phyloP scores from a whole-genome alignment of 1,284 basidiomycete genomes.

The Puccinia novopanici region DNA sequence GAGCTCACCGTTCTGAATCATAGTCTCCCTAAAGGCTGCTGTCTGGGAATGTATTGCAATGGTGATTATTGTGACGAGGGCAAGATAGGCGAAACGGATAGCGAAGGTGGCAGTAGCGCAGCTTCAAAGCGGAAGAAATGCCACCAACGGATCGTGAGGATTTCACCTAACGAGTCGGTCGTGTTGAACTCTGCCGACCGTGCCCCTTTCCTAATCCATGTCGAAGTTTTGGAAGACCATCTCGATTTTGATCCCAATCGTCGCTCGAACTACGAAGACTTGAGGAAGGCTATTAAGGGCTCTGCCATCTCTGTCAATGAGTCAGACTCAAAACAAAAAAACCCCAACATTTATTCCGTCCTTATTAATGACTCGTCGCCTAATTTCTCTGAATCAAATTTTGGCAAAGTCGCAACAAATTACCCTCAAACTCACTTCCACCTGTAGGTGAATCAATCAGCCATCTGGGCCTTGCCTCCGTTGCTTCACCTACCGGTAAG shows the following conservation, averaged over 20 bases:
- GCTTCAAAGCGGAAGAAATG: conserved; percentile 59
- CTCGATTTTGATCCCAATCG: conserved; percentile 88
- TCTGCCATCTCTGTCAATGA: conserved; percentile 54
- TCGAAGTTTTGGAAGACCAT: conserved; percentile 88
- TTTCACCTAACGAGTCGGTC: conserved; percentile 95
- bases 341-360: conserved; percentile 23
- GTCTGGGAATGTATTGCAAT: conserved; percentile 50
- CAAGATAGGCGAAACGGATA: not conserved
- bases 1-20: conserved; percentile 95
- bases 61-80: conserved; percentile 37
- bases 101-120: conserved; percentile 58
- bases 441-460: conserved; percentile 24
- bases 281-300: conserved; percentile 55
- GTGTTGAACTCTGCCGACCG: conserved; percentile 97
- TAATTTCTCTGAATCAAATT: conserved; percentile 24
- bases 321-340: not conserved
- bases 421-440: not conserved
- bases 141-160: conserved; percentile 93
- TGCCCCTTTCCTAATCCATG: conserved; percentile 87
- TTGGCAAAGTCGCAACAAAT: not conserved
- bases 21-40: conserved; percentile 69
- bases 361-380: conserved; percentile 11
- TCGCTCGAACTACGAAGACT: conserved; percentile 67
- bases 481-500: conserved; percentile 24
- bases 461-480: conserved; percentile 16